phyloP scores from a whole-genome alignment of 148 eudicot genomes.

The Spergularia marina region DNA sequence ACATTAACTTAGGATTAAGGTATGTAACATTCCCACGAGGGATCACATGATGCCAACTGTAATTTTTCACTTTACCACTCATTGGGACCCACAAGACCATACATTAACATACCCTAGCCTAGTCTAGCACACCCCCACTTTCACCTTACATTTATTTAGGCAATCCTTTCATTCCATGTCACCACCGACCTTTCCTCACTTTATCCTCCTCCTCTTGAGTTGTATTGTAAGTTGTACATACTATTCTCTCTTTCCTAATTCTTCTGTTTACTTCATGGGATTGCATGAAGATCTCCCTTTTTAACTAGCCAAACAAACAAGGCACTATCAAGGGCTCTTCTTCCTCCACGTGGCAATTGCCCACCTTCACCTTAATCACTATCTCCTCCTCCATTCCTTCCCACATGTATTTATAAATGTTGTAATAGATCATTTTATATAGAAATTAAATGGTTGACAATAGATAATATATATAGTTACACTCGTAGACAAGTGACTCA shows the following conservation, averaged over 20 bases:
- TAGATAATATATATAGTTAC: too few species aligned
- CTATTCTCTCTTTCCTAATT: conserved; percentile 26
- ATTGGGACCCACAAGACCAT: conserved; percentile 15
- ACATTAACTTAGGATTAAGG: conserved; percentile 12
- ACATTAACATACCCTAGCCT: conserved; percentile 3
- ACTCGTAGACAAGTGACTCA: too few species aligned
- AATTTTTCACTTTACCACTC: conserved; percentile 31
- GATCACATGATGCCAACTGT: conserved; percentile 54
- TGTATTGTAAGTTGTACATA: background rate
- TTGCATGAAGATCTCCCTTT: conserved; percentile 27
- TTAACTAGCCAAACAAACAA: conserved; percentile 28
- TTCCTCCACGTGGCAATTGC: conserved; percentile 44
- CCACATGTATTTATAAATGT: background rate
- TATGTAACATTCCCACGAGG: conserved; percentile 35
- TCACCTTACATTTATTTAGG: conserved; percentile 21
- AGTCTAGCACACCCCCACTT: background rate
- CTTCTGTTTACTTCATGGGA: conserved; percentile 35
- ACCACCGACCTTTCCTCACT: conserved; percentile 38
- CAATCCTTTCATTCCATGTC: conserved; percentile 26
- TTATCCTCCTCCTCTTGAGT: conserved; percentile 15
- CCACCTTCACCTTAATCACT: conserved; percentile 39
- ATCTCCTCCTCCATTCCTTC: background rate
- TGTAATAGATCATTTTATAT: too few species aligned
- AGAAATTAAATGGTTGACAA: too few species aligned
- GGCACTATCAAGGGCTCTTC: conserved; percentile 46